Percentiles rank a stretch among this genome's conserved stretches.
Evolutionary conservation across 139 green algal species (phyloP).

Genomic region (Tetratostichococcus sp.): DNA sequence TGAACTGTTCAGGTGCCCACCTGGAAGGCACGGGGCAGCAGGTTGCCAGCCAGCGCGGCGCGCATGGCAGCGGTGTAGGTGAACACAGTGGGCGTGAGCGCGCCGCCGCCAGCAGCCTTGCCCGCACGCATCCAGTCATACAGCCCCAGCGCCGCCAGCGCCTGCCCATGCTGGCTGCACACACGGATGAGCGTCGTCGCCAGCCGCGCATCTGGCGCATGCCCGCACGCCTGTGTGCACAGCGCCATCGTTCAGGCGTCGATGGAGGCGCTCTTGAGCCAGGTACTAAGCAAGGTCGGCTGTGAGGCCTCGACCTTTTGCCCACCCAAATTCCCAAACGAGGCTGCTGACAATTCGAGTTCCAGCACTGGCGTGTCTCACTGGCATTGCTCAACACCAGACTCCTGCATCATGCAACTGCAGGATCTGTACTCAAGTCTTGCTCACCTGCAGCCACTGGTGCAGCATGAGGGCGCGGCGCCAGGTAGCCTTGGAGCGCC

Average conservation of each 20-base stretch:
- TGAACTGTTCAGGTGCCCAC: too few relatives aligned
- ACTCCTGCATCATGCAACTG: too few relatives aligned
- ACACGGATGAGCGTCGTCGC: slow-evolving; percentile 83
- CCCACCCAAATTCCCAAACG: too few relatives aligned
- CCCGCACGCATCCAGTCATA: slow-evolving; percentile 83
- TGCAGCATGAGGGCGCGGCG: slow-evolving; percentile 46
- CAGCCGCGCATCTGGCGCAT: slow-evolving; percentile 73
- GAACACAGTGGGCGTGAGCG: slow-evolving; percentile 64
- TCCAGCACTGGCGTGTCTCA: too few relatives aligned
- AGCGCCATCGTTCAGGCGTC: too few relatives aligned
- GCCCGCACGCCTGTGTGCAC: slow-evolving; percentile 19
- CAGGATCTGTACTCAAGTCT: too few relatives aligned
- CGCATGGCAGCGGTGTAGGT: slow-evolving; percentile 89
- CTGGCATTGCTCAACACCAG: too few relatives aligned
- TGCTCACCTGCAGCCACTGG: slow-evolving; percentile 58
- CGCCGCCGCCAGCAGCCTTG: slow-evolving; percentile 50
- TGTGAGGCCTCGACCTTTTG: too few relatives aligned
- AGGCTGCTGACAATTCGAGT: too few relatives aligned
- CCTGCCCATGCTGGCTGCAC: slow-evolving; percentile 49
- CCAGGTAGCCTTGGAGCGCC: slow-evolving; percentile 71
- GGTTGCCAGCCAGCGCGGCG: slow-evolving; percentile 58
- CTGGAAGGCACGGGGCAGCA: slow-evolving; percentile 53
- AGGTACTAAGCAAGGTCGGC: too few relatives aligned
- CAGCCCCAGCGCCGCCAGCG: slow-evolving; percentile 56
- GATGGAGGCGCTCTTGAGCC: too few relatives aligned